Base-by-base conservation (phyloP, 2,329 filamentous ascomycete species). In the Pseudonectria foliicola region DNA sequence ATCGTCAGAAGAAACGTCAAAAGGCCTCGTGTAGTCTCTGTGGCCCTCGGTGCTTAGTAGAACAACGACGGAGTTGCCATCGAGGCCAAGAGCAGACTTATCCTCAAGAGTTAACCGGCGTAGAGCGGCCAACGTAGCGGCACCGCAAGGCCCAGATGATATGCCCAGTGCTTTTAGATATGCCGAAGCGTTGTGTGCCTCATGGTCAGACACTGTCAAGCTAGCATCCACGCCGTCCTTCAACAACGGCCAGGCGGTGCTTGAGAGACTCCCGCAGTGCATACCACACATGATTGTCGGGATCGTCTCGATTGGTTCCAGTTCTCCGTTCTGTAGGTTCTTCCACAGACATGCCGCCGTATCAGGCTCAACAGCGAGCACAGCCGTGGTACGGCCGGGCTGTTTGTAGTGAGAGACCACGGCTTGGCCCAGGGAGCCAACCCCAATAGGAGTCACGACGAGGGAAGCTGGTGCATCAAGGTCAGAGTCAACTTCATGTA, bases 231-330 rank as follows among this genome's bases (percentile, higher is more conserved):
- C 67, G 1, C 77, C 73, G 0, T 62, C 52, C 7, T 63, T 57
- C 4, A 89, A 53, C 0, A 76, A 52, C 0, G 75, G 66, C 79
- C 81, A 89, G 0, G 82, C 78, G 1, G 71, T 75, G 0, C 64
- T 64, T 0, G 81, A 85, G 0, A 83, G 67, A 0, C 78, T 84
- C 0, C 81, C 82, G 41, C 82, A 88, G 44, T 84, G 77, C 63
- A 88, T 73, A 0, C 82, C 83, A 26, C 71, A 70, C 82, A 88
- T 87, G 46, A 85, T 85, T 0, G 80, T 86, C 3, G 72, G 60
- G 0, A 62, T 64, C 0, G 80, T 85, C 7, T 55, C 38, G 1
- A 82, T 66, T 0, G 70, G 55, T 1, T 63, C 66, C 3, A 68
- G 57, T 25, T 66, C 47, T 0, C 72, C 75, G 0, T 55, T 57